Evolutionary conservation across 371 early-diverging fungal genomes (phyloP), one percentile per base, ranked within the genome.

Genomic region (Fennellomyces sp.): DNA sequence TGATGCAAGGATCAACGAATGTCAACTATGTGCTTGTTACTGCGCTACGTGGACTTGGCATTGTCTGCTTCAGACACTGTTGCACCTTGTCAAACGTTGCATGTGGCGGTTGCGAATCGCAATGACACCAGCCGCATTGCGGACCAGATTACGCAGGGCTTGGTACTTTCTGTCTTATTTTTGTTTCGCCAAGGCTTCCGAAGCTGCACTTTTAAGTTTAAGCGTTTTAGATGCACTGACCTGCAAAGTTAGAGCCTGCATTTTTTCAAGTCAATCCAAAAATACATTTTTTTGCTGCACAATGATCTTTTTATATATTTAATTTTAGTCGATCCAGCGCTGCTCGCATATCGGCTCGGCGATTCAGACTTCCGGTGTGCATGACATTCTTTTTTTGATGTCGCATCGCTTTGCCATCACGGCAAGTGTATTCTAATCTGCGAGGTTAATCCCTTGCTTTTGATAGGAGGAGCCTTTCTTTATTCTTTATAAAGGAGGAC

Each of bases 211-310:
- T n/a, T n/a, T n/a, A n/a, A n/a, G n/a, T n/a, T n/a, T n/a, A n/a
- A n/a, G n/a, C n/a, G n/a, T n/a, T n/a, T n/a, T n/a, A 33, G 35
- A 33, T 33, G 35, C 35, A 33, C 35, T 33, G 35, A 33, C 35
- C 35, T 33, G 35, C 35, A 33, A 8, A 13, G 6, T 33, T 33
- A 13, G 35, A 33, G n/a, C n/a, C n/a, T n/a, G n/a, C n/a, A n/a
- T n/a, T n/a, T n/a, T n/a, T n/a, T n/a, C n/a, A n/a, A n/a, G n/a
- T 41, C 8, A 41, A 45, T 45, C 45, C 45, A 45, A 45, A 45
- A 45, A 45, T 45, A 45, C 45, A 45, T 45, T 45, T 42, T 33
- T 13, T 42, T 39, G 17, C 17, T 39, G 39, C 39, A 39, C 39
- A 39, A 39, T 39, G 39, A 42, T 21, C 21, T 21, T 42, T 21